phyloP scores from a whole-genome alignment of 2,329 filamentous ascomycete genomes.

The Alternaria novae-zelandiae region DNA sequence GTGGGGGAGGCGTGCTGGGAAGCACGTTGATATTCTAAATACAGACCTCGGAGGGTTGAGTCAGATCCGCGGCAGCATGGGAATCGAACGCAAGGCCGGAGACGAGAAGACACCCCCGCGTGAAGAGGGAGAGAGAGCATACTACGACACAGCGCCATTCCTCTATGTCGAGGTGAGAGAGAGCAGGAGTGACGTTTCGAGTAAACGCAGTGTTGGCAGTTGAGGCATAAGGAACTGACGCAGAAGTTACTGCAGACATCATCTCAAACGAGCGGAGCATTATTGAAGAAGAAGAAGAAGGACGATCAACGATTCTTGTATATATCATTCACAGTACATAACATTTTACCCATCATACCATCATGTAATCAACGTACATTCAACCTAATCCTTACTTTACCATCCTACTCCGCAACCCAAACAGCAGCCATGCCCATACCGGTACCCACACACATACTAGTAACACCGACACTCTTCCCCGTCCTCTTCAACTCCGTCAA shows the following conservation, averaged over 20 bases:
- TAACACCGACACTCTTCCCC: slow-evolving; percentile 84
- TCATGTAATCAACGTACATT: neutral
- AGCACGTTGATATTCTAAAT: neutral
- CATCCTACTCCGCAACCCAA: slow-evolving; percentile 84
- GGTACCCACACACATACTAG: slow-evolving; percentile 95
- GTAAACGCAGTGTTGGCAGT: neutral
- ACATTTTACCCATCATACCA: neutral
- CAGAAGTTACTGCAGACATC: neutral
- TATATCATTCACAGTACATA: neutral
- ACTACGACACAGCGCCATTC: neutral
- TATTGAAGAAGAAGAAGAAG: neutral
- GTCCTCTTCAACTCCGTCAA: slow-evolving; percentile 88
- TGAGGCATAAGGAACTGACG: neutral
- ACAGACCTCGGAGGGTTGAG: neutral
- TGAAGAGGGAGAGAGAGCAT: neutral
- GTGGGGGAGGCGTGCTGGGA: neutral
- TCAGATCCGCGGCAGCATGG: neutral
- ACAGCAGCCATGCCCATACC: slow-evolving; percentile 97
- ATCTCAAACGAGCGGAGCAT: neutral
- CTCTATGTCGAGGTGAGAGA: too few relatives aligned
- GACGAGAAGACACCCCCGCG: neutral
- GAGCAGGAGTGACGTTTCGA: neutral
- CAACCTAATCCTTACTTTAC: neutral
- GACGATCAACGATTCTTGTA: neutral
- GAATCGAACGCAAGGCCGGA: neutral